Conservation (phyloP, 805 yeast genomes). For the Lachancea meyersii region DNA sequence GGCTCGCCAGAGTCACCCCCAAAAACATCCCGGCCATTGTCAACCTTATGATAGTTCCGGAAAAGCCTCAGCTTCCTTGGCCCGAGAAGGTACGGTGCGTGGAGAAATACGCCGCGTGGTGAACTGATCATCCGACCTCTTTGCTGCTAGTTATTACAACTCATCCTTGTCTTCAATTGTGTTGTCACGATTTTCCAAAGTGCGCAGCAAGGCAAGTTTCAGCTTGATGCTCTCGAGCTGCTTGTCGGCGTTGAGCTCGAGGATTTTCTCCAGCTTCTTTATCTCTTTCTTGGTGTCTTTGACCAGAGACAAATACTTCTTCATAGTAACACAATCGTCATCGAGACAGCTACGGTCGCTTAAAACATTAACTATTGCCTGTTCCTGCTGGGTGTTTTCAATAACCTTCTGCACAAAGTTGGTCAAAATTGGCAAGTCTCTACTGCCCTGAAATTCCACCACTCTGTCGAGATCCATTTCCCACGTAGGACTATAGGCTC, state of each 20-base stretch:
- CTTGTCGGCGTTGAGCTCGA: conserved; percentile 11
- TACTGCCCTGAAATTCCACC: conserved; percentile 48
- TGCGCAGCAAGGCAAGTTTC: neutral
- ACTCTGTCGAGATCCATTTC: conserved; percentile 35
- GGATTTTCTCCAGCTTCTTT: conserved; percentile 25
- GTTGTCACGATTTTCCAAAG: neutral
- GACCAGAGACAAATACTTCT: conserved; percentile 27
- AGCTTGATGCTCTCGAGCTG: conserved; percentile 1
- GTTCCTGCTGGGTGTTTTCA: conserved; percentile 12
- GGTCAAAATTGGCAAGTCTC: conserved; percentile 43
- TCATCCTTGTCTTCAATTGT: conserved; percentile 1
- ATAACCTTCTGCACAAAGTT: conserved; percentile 41
- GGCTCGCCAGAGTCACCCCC: conserved; percentile 87
- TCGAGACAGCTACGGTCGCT: conserved; percentile 41
- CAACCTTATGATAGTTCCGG: conserved; percentile 63
- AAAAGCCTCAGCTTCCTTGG: conserved; percentile 62
- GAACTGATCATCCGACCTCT: conserved; percentile 1
- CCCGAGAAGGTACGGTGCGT: conserved; percentile 54
- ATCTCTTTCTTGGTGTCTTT: conserved; percentile 29
- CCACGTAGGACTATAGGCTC: conserved; percentile 18
- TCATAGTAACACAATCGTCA: conserved; percentile 12
- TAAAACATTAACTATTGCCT: conserved; percentile 16
- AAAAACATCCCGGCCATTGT: conserved; percentile 67
- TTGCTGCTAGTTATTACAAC: neutral
- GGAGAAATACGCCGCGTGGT: conserved; percentile 39